phyloP scores from a whole-genome alignment of 179 eudicot species.

The Beta lomatogona region DNA sequence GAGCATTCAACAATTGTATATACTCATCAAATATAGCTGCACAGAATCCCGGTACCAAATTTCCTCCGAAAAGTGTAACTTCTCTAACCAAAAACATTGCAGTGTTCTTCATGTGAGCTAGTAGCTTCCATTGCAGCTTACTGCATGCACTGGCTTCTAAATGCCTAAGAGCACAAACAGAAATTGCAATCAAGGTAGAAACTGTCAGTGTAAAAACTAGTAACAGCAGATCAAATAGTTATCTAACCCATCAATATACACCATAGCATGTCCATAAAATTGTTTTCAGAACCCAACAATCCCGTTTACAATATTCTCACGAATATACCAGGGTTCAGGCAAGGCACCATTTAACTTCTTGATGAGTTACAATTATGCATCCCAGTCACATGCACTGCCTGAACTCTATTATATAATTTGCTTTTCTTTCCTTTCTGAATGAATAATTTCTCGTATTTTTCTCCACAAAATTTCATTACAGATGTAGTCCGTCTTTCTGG shows the following conservation, averaged over 20 bases:
- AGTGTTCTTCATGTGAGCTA: slow-evolving; percentile 51
- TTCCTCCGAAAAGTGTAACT: slow-evolving; percentile 34
- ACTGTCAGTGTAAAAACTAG: background rate
- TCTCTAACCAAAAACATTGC: slow-evolving; percentile 56
- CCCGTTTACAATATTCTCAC: background rate
- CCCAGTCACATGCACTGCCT: background rate
- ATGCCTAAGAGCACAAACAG: slow-evolving; percentile 41
- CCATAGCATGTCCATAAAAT: background rate
- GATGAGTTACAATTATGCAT: background rate
- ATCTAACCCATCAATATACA: background rate
- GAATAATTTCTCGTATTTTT: background rate
- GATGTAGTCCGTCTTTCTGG: background rate
- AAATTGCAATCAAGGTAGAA: slow-evolving; percentile 1
- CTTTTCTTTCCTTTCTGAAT: background rate
- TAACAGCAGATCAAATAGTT: background rate
- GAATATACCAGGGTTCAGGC: background rate
- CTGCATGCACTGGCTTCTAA: slow-evolving; percentile 45
- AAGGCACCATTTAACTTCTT: background rate
- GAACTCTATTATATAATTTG: no score
- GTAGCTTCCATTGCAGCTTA: slow-evolving; percentile 56
- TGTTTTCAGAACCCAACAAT: background rate
- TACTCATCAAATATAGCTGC: slow-evolving; percentile 51
- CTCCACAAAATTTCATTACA: background rate
- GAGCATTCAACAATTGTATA: slow-evolving; percentile 50
- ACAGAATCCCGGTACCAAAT: slow-evolving; percentile 48